phyloP scores from a whole-genome alignment of 2,329 filamentous ascomycete species.

The Neofusicoccum sp. region DNA sequence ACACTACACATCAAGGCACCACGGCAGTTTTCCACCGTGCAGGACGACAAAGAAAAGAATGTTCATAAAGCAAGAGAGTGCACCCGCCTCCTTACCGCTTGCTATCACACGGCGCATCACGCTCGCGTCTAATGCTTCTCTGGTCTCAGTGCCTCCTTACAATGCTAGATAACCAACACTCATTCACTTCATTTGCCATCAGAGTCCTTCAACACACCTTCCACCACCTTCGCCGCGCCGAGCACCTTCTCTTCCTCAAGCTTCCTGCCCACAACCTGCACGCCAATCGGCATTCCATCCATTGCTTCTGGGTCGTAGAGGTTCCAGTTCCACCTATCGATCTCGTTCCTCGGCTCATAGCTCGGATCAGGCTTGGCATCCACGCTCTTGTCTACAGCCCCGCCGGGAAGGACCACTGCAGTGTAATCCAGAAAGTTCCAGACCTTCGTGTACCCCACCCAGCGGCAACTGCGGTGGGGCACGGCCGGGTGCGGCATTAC shows the following conservation, averaged over 20 bases:
- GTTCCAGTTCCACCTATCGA: slow-evolving; percentile 51
- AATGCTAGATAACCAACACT: not conserved
- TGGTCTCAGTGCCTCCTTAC: not conserved
- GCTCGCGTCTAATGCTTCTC: too few relatives aligned
- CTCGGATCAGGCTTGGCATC: slow-evolving; percentile 41
- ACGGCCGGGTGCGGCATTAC: slow-evolving; percentile 39
- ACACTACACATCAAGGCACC: too few relatives aligned
- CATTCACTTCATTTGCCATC: not conserved
- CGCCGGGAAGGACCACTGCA: slow-evolving; percentile 54
- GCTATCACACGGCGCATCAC: too few relatives aligned
- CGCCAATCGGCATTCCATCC: slow-evolving; percentile 24
- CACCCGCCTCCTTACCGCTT: too few relatives aligned
- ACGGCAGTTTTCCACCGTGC: too few relatives aligned
- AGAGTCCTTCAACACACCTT: slow-evolving; percentile 21
- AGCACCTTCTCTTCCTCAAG: slow-evolving; percentile 28
- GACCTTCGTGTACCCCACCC: slow-evolving; percentile 46
- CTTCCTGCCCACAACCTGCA: slow-evolving; percentile 27
- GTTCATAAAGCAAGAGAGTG: too few relatives aligned
- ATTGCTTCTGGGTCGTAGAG: slow-evolving; percentile 11
- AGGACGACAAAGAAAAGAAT: too few relatives aligned
- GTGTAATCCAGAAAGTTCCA: slow-evolving; percentile 61
- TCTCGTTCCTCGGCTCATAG: slow-evolving; percentile 49
- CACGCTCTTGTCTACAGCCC: slow-evolving; percentile 51
- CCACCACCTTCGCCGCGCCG: slow-evolving; percentile 11
- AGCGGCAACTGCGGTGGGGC: slow-evolving; percentile 42